Base-by-base conservation (phyloP, 1,139 yeast species). In the Pneumocystis carinii region DNA sequence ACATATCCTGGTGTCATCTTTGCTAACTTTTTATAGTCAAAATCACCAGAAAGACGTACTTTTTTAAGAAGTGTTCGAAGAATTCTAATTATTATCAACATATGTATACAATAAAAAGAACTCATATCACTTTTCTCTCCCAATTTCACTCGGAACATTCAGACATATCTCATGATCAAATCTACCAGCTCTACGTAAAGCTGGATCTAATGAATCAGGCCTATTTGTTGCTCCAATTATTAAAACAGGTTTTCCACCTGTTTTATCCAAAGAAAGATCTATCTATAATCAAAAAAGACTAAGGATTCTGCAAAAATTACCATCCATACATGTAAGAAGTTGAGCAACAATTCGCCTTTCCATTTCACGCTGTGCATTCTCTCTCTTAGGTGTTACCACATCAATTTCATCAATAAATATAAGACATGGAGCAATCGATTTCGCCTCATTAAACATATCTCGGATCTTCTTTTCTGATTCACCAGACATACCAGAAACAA, bases 401-500 rank as follows among this genome's bases (percentile, higher is more conserved):
- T 92, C 99, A 68, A 92, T 90, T 73, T 90, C 97, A 74, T 92
- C 99, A 73, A 92, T 85, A 71, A 92, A 92, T 63, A 92, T 81
- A 56, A 92, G 76, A 73, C 97, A 90, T 2, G 98, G 98, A 0
- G 98, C 98, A 64, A 90, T 73, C 7, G 81, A 71, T 70, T 86
- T 87, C 1, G 98, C 98, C 72, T 94, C 98, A 59, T 90, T 97
- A 71, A 92, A 92, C 56, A 92, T 78, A 67, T 92, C 98, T 67
- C 98, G 79, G 19, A 92, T 79, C 72, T 90, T 90, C 77, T 92
- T 92, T 72, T 94, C 98, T 65, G 94, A 85, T 74, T 92, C 99
- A 59, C 98, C 98, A n/a, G 96, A 88, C 98, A 92, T 92, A n/a
- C 99, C 98, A 65, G 96, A 87, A 0, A 92, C 97, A 6, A 94